These are phyloP conservation scores for Saccharomycopsis babjevae DNA, from an alignment of 805 yeast genomes.

Conservation along the genomic window DNA sequence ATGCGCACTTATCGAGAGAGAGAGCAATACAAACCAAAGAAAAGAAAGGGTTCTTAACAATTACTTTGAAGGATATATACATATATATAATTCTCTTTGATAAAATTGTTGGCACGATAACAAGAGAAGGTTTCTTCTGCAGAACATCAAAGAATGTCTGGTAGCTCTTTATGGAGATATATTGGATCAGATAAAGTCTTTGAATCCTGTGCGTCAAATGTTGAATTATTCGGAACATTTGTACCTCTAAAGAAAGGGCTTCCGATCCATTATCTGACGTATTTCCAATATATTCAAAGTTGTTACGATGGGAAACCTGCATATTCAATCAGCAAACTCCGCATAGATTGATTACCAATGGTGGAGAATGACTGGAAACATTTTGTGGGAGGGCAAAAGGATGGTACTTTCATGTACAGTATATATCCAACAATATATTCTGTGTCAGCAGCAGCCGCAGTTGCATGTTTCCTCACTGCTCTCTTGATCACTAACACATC, in stretches of 20 bases:
- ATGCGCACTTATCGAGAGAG: background rate
- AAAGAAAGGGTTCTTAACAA: background rate
- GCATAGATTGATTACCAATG: constrained; percentile 31
- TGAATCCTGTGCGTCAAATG: background rate
- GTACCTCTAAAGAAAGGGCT: background rate
- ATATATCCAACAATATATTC: constrained; percentile 55
- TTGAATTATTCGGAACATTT: background rate
- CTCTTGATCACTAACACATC: constrained; percentile 56
- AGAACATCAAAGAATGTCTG: background rate
- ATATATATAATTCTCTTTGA: background rate
- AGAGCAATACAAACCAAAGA: background rate
- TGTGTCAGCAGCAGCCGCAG: constrained; percentile 52
- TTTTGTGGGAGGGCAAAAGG: constrained; percentile 27
- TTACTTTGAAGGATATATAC: too few relatives aligned
- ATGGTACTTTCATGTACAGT: constrained; percentile 42
- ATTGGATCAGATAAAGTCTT: background rate
- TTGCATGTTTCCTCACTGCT: constrained; percentile 52
- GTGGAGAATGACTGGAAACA: constrained; percentile 39
- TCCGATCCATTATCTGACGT: background rate
- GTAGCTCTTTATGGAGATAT: background rate
- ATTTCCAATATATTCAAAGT: constrained; percentile 23
- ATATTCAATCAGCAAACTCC: constrained; percentile 26
- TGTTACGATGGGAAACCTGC: constrained; percentile 29
- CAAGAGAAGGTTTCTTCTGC: background rate
- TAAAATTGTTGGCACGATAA: background rate